These are phyloP conservation scores for Saturnispora zaruensis DNA, from an alignment of 805 yeast species.

Conservation along the genomic window DNA sequence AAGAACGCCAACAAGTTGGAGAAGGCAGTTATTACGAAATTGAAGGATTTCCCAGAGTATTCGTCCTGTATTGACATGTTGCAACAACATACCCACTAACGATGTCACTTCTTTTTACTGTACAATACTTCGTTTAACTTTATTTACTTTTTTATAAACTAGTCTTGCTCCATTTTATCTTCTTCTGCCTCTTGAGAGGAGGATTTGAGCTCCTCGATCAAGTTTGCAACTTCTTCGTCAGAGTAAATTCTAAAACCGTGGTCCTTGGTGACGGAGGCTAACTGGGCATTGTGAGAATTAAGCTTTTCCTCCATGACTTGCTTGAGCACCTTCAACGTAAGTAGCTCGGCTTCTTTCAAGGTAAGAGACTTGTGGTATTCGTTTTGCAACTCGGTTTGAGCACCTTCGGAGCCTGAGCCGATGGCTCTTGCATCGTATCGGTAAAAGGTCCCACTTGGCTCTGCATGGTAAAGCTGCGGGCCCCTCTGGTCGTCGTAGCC, in stretches of 20 bases:
- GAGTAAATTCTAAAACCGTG: conserved; percentile 79
- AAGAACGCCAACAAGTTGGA: conserved; percentile 93
- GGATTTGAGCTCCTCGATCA: conserved; percentile 69
- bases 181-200: conserved; percentile 55
- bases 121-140: too few relatives aligned
- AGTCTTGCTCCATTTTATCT: conserved; percentile 4
- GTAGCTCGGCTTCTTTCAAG: conserved; percentile 82
- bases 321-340: conserved; percentile 80
- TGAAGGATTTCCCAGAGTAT: conserved; percentile 89
- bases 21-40: conserved; percentile 72
- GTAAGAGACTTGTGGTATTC: conserved; percentile 93
- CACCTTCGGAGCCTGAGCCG: conserved; percentile 98
- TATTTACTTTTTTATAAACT: background rate
- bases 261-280: conserved; percentile 83
- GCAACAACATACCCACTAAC: conserved; percentile 11
- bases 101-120: background rate
- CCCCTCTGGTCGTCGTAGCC: conserved; percentile 91
- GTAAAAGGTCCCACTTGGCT: conserved; percentile 97
- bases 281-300: conserved; percentile 90
- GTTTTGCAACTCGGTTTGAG: conserved; percentile 94
- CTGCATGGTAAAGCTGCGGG: conserved; percentile 96
- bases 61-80: conserved; percentile 62
- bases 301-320: conserved; percentile 99
- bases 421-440: conserved; percentile 98
- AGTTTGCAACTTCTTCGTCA: conserved; percentile 74